Evolutionary conservation across 129 eudicot genomes (phyloP), one percentile per base, ranked within the genome.

Genomic region (Erigeron canadensis): DNA sequence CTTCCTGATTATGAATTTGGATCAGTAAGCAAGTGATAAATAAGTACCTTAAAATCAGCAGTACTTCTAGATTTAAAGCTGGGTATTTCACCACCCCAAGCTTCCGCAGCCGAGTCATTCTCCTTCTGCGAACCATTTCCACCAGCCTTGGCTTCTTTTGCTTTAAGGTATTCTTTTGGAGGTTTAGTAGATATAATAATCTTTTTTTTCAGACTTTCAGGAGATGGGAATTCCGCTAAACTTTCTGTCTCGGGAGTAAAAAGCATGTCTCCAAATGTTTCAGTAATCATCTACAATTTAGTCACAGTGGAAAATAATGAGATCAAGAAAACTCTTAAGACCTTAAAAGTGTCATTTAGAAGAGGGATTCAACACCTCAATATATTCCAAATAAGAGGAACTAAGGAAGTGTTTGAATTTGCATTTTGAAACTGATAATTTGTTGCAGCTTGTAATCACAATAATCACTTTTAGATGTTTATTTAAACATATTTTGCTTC

Each of bases 111-210:
- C 67, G 82, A 63, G 56, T 74, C 81, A 40, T 79, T 81, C 44
- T 69, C 83, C 65, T 77, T 80, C 62, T 83, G 85, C 23, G 84
- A 70, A 21, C 41, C 72, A 21, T 62, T 69, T 60, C 58, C 87
- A 63, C 68, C 73, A 61, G 47, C 70, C 67, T 83, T 84, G 50
- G 34, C 69, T 34, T 80, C 84, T 83, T 87, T 84, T 48, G 80
- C 79, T 67, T 95, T 73, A 42, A 82, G 80, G 75, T 88, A 95
- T 66, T 95, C 97, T 75, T 87, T 86, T 18, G 99, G 97, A 53
- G 99, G 99, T 69, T 95, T 95, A 12, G 98, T 94, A 42, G 99
- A 95, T 79, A 95, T 88, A 4, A 95, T 81, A 58, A 95, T 45
- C 80, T 75, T 73, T 67, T 54, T 69, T 78, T 90, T 95, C 61